Conservation (phyloP, 768 basidiomycete species). For the Hericium erinaceus region DNA sequence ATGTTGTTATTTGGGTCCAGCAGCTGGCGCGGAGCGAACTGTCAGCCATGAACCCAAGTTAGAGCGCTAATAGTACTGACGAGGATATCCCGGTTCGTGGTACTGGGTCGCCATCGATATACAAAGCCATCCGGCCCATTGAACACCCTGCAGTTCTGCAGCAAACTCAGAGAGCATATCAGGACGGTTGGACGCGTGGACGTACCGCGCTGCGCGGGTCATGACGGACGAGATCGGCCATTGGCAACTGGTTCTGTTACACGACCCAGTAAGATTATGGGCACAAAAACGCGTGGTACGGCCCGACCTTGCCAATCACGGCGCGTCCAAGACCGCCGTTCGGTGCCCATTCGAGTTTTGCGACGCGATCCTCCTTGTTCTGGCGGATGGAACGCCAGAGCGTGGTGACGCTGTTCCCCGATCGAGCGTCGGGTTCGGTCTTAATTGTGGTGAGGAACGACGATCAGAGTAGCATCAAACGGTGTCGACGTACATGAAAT, state of each 20-base stretch:
- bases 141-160: conserved; percentile 42
- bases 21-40: conserved; percentile 35
- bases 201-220: conserved; percentile 55
- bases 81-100: conserved; percentile 42
- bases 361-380: conserved; percentile 82
- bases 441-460: conserved; percentile 26
- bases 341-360: conserved; percentile 80
- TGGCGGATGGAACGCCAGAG: conserved; percentile 74
- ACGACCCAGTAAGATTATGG: conserved; percentile 6
- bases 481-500: conserved; percentile 48
- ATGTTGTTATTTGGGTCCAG: conserved; percentile 60
- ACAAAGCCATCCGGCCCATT: conserved; percentile 75
- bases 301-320: conserved; percentile 74
- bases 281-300: not conserved
- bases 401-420: conserved; percentile 63
- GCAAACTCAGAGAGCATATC: conserved; percentile 6
- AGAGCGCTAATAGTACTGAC: conserved; percentile 19
- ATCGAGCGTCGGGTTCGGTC: conserved; percentile 51
- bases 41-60: not conserved
- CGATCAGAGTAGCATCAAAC: conserved; percentile 11
- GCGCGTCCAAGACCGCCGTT: conserved; percentile 80
- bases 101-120: conserved; percentile 74
- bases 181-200: conserved; percentile 8
- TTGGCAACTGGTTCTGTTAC: conserved; percentile 61
- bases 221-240: conserved; percentile 73